A percentile compares a stretch with the other conserved stretches of the same genome.
These are phyloP conservation scores for Condylostoma magnum DNA, from an alignment of 169 alveolate genomes.

Conservation along the genomic window DNA sequence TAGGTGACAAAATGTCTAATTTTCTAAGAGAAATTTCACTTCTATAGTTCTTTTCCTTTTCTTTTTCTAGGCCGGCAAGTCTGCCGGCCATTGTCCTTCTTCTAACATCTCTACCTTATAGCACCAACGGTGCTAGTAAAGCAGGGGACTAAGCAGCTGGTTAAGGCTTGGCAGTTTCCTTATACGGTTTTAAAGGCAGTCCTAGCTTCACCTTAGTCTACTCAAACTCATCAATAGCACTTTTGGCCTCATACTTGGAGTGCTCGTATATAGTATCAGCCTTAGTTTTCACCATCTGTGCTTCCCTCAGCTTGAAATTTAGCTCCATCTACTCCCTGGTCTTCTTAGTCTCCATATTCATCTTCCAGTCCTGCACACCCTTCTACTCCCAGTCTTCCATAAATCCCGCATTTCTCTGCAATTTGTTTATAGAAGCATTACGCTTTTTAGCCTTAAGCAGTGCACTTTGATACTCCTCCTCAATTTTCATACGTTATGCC, in stretches of 20 bases:
- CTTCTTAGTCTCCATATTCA: slow-evolving; percentile 68
- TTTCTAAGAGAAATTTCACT: slow-evolving; percentile 34
- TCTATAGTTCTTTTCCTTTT: slow-evolving; percentile 42
- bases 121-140: neutral
- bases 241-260: slow-evolving; percentile 51
- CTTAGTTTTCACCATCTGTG: slow-evolving; percentile 44
- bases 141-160: neutral
- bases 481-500: slow-evolving; percentile 34
- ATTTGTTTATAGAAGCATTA: slow-evolving; percentile 65
- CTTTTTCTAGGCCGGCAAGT: slow-evolving; percentile 44
- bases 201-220: slow-evolving; percentile 51
- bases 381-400: slow-evolving; percentile 84
- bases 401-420: slow-evolving; percentile 84
- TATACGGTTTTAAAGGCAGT: slow-evolving; percentile 30
- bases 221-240: slow-evolving; percentile 76
- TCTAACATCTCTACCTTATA: slow-evolving; percentile 64
- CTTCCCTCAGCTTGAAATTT: slow-evolving; percentile 62
- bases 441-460: slow-evolving; percentile 54
- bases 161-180: slow-evolving; percentile 26
- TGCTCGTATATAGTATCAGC: slow-evolving; percentile 38
- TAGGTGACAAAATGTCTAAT: slow-evolving; percentile 39
- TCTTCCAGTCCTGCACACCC: slow-evolving; percentile 86
- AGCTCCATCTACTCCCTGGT: slow-evolving; percentile 72
- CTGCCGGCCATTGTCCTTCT: slow-evolving; percentile 72
- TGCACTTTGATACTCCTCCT: slow-evolving; percentile 45